phyloP scores from a whole-genome alignment of 1,284 basidiomycete genomes.

The Sporisorium exsertum region DNA sequence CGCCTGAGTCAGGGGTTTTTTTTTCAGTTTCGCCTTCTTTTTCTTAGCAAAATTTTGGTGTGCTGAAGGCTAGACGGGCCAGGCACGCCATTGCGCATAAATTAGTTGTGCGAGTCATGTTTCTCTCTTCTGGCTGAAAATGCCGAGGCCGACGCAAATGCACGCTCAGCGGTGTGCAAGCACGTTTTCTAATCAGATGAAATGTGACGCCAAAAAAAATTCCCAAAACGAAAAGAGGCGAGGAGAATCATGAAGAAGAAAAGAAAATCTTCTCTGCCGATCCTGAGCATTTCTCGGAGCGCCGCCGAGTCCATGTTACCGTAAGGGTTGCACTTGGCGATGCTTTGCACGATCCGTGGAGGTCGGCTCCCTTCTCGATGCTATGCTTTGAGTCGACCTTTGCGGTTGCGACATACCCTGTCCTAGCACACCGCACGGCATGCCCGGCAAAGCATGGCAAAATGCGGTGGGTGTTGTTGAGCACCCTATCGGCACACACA shows the following conservation, averaged over 20 bases:
- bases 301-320: background rate
- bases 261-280: slow-evolving; percentile 9
- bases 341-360: background rate
- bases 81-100: slow-evolving; percentile 11
- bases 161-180: background rate
- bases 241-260: slow-evolving; percentile 8
- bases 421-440: background rate
- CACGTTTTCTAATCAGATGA: background rate
- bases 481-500: background rate
- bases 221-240: no score
- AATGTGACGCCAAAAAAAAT: background rate
- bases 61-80: slow-evolving; percentile 3
- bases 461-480: background rate
- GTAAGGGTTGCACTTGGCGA: background rate
- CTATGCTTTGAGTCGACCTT: background rate
- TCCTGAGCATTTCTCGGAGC: background rate
- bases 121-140: background rate
- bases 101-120: background rate
- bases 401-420: background rate
- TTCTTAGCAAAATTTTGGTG: no score
- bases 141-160: slow-evolving; percentile 1
- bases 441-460: background rate
- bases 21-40: background rate
- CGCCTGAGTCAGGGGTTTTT: no score
- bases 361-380: background rate